Percentiles rank a stretch among this genome's conserved stretches.
Conservation (phyloP, 805 yeast species). For the Wickerhamomyces queroliae region DNA sequence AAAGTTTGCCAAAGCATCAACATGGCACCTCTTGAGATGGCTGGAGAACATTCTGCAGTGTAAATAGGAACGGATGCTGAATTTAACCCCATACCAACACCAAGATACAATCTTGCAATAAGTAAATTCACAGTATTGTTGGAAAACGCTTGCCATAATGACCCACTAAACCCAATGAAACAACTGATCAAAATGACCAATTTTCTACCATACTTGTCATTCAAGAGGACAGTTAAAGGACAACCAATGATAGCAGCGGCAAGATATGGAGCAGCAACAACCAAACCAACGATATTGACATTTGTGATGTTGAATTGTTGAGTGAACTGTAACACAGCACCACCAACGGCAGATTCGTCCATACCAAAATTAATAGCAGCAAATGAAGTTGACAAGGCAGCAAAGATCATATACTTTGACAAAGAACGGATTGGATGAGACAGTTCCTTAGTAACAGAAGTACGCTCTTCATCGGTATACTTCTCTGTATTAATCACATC, state of each 20-base stretch:
- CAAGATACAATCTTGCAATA: slow-evolving; percentile 52
- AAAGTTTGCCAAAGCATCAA: slow-evolving; percentile 72
- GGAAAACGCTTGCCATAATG: slow-evolving; percentile 60
- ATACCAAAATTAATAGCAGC: slow-evolving; percentile 67
- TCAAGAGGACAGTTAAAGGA: slow-evolving; percentile 48
- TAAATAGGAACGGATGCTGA: slow-evolving; percentile 66
- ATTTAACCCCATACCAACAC: slow-evolving; percentile 62
- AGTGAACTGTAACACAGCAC: slow-evolving; percentile 55
- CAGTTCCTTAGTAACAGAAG: slow-evolving; percentile 36
- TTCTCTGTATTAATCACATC: slow-evolving; percentile 31
- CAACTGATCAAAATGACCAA: slow-evolving; percentile 56
- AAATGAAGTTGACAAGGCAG: slow-evolving; percentile 47
- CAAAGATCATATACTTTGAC: slow-evolving; percentile 46
- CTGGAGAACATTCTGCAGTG: slow-evolving; percentile 58
- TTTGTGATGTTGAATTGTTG: slow-evolving; percentile 35
- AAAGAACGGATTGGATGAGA: slow-evolving; percentile 42
- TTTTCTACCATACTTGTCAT: slow-evolving; percentile 49
- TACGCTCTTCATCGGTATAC: slow-evolving; percentile 27
- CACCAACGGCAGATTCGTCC: slow-evolving; percentile 70
- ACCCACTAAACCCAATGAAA: slow-evolving; percentile 49
- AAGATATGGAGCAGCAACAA: slow-evolving; percentile 62
- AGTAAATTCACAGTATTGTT: slow-evolving; percentile 57
- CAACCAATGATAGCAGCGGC: slow-evolving; percentile 52
- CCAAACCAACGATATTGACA: slow-evolving; percentile 46
- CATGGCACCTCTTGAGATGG: slow-evolving; percentile 54